Evolutionary conservation across 192 early-diverging fungal genomes (phyloP).

Genomic region (Backusella luteola): DNA sequence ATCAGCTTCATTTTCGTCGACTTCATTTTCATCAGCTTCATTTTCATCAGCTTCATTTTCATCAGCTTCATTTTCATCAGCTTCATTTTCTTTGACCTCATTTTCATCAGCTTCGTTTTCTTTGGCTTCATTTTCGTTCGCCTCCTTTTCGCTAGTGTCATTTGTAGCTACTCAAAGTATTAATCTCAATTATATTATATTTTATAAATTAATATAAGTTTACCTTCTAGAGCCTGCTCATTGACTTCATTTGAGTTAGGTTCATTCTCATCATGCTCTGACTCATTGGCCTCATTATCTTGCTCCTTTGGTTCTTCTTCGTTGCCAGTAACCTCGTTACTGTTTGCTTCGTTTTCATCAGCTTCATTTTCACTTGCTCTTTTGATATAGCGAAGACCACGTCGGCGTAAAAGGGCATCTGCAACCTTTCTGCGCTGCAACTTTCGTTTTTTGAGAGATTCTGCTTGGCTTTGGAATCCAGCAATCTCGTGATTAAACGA

Average conservation of each 20-base stretch:
- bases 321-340: background rate
- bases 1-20: background rate
- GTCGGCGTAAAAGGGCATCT: background rate
- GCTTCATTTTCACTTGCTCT: slow-evolving; percentile 2
- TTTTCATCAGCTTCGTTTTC: background rate
- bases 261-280: background rate
- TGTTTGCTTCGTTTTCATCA: background rate
- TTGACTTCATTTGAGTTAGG: background rate
- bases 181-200: background rate
- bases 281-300: background rate
- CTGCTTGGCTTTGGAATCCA: background rate
- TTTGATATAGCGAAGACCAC: background rate
- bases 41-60: background rate
- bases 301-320: background rate
- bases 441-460: background rate
- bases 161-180: background rate
- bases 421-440: background rate
- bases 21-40: background rate
- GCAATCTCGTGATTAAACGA: background rate
- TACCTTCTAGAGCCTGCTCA: background rate
- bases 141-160: background rate
- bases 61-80: background rate
- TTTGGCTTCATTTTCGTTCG: background rate
- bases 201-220: background rate
- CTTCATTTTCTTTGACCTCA: no score